A percentile compares a stretch with the other conserved stretches of the same genome.
These are phyloP conservation scores for Lophiostoma macrostomum DNA, from an alignment of 495 filamentous ascomycete genomes.

Conservation along the genomic window DNA sequence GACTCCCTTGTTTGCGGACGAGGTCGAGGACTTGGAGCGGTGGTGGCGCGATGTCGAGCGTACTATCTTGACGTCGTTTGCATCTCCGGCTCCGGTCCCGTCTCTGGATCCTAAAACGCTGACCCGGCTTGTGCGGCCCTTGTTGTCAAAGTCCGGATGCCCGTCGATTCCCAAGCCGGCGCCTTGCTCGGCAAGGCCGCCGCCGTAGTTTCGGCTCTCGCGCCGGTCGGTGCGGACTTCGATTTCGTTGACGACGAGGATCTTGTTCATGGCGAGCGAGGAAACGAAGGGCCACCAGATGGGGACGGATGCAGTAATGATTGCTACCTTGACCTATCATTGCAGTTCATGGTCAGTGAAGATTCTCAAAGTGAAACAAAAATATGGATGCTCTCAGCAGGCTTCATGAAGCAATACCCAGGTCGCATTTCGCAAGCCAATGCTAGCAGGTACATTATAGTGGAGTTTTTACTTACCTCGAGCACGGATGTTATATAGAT, in stretches of 20 bases:
- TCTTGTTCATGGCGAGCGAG: slow-evolving; percentile 23
- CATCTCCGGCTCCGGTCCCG: neutral
- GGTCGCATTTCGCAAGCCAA: too few relatives aligned
- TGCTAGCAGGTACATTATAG: too few relatives aligned
- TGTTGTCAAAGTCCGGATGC: slow-evolving; percentile 5
- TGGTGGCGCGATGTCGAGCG: neutral
- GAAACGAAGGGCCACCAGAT: slow-evolving; percentile 31
- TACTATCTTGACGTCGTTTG: neutral
- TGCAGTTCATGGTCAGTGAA: too few relatives aligned
- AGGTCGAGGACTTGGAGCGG: neutral
- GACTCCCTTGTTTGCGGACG: neutral
- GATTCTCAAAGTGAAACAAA: too few relatives aligned
- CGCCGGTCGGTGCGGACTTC: slow-evolving; percentile 22
- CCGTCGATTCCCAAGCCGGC: neutral
- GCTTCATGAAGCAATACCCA: too few relatives aligned
- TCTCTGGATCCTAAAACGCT: neutral
- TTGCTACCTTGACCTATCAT: slow-evolving; percentile 31
- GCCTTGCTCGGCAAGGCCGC: slow-evolving; percentile 6
- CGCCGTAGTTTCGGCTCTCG: neutral
- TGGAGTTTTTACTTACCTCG: too few relatives aligned
- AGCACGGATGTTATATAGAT: slow-evolving; percentile 32
- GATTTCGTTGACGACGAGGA: slow-evolving; percentile 34
- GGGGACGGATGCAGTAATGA: slow-evolving; percentile 28
- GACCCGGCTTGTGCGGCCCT: neutral
- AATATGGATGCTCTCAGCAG: too few relatives aligned